phyloP scores from a whole-genome alignment of 176 grass and related monocot species.

The Leersia perrieri region DNA sequence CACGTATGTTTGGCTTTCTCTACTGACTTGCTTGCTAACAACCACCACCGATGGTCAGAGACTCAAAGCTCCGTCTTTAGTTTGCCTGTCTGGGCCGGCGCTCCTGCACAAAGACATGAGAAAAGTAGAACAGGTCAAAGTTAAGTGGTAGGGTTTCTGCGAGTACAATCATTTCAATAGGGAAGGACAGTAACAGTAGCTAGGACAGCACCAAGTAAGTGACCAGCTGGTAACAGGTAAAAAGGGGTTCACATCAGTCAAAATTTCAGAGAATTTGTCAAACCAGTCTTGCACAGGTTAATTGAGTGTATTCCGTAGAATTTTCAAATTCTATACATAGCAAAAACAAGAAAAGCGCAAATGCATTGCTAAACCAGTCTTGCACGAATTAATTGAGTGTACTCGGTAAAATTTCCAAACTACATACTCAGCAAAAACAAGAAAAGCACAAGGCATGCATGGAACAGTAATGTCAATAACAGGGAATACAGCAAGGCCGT shows the following conservation, averaged over 20 bases:
- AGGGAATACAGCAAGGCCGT: not conserved
- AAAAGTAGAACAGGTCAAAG: not conserved
- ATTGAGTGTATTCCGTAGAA: not conserved
- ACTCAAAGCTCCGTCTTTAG: constrained; percentile 58
- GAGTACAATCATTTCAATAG: not conserved
- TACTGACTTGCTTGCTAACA: constrained; percentile 20
- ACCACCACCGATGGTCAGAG: constrained; percentile 28
- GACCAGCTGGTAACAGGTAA: not conserved
- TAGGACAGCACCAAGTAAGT: not conserved
- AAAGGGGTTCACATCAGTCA: not conserved
- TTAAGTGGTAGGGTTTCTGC: not conserved
- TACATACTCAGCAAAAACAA: not conserved
- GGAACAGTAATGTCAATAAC: not conserved
- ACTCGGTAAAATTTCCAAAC: not conserved
- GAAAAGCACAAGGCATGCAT: not conserved
- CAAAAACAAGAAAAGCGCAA: not conserved
- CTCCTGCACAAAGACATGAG: constrained; percentile 28
- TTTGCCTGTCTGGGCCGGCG: constrained; percentile 34
- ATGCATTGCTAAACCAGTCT: not conserved
- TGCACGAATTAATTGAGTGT: not conserved
- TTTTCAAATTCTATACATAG: not conserved
- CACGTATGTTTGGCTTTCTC: constrained; percentile 14
- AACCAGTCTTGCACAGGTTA: not conserved
- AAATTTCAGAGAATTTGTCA: not conserved
- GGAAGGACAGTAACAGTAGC: not conserved